These are phyloP conservation scores for Gonium pectorale DNA, from an alignment of 139 green algal genomes.

Conservation along the genomic window DNA sequence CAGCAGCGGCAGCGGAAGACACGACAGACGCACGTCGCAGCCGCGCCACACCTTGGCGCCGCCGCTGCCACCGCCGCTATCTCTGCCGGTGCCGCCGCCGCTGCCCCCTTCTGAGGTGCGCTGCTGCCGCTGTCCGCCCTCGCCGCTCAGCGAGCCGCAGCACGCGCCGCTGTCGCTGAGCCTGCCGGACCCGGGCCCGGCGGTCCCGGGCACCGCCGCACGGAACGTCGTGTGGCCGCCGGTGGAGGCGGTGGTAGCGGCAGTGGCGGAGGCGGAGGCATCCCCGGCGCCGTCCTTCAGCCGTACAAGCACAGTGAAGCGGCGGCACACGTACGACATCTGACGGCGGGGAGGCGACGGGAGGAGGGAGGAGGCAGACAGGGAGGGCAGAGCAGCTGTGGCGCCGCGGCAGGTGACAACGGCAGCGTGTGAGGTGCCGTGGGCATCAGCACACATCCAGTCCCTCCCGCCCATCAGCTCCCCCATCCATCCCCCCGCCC, in stretches of 20 bases:
- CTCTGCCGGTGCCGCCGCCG: not conserved
- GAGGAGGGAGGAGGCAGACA: not conserved
- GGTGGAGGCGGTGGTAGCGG: not conserved
- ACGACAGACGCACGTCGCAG: not conserved
- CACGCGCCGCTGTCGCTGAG: not conserved
- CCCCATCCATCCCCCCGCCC: not conserved
- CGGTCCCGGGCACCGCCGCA: not conserved
- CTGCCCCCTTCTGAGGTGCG: not conserved
- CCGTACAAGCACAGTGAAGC: slow-evolving; percentile 34
- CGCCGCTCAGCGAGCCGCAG: not conserved
- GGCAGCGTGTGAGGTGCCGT: not conserved
- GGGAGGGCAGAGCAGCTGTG: not conserved
- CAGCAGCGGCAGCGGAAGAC: slow-evolving; percentile 19
- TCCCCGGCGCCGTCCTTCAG: too few relatives aligned
- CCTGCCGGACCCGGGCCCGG: not conserved
- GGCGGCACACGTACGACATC: slow-evolving; percentile 41
- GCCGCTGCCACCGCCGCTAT: not conserved
- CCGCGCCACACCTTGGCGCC: not conserved
- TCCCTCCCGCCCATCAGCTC: not conserved
- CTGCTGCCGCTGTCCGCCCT: not conserved
- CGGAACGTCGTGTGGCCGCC: too few relatives aligned
- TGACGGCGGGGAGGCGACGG: not conserved
- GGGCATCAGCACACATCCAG: too few relatives aligned
- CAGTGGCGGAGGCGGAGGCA: not conserved
- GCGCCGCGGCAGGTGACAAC: too few relatives aligned